phyloP scores from a whole-genome alignment of 2,329 filamentous ascomycete species.

The Monosporascus sp. region DNA sequence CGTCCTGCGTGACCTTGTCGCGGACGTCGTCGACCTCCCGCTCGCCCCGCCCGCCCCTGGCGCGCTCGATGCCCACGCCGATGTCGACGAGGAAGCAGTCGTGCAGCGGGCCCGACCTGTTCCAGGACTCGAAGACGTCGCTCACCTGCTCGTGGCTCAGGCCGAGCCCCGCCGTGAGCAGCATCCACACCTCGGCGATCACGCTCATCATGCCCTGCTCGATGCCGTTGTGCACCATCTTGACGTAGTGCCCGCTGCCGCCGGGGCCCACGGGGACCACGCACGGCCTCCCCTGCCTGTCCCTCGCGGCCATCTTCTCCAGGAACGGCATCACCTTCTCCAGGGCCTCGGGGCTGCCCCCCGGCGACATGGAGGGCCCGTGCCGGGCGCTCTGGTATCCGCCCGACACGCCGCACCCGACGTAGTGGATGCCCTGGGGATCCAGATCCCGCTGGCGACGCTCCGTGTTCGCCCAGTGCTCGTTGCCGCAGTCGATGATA shows the following conservation, averaged over 20 bases:
- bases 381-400: conserved; percentile 63
- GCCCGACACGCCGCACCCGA: conserved; percentile 64
- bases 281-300: conserved; percentile 53
- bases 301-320: conserved; percentile 57
- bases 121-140: conserved; percentile 56
- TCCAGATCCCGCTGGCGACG: conserved; percentile 53
- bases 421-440: conserved; percentile 55
- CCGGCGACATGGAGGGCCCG: conserved; percentile 64
- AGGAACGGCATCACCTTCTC: conserved; percentile 57
- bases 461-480: conserved; percentile 62
- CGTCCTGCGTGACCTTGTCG: conserved; percentile 68
- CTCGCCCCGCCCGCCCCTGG: conserved; percentile 35
- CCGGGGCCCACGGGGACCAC: conserved; percentile 55
- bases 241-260: conserved; percentile 65
- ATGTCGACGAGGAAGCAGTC: conserved; percentile 61
- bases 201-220: conserved; percentile 66
- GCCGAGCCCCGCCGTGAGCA: conserved; percentile 54
- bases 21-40: conserved; percentile 57
- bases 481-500: conserved; percentile 64
- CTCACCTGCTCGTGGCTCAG: conserved; percentile 58
- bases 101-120: conserved; percentile 48
- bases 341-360: conserved; percentile 52
- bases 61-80: conserved; percentile 54
- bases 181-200: conserved; percentile 59
- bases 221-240: conserved; percentile 73